phyloP scores from a whole-genome alignment of 257 asterid species.

The Datura wrightii region DNA sequence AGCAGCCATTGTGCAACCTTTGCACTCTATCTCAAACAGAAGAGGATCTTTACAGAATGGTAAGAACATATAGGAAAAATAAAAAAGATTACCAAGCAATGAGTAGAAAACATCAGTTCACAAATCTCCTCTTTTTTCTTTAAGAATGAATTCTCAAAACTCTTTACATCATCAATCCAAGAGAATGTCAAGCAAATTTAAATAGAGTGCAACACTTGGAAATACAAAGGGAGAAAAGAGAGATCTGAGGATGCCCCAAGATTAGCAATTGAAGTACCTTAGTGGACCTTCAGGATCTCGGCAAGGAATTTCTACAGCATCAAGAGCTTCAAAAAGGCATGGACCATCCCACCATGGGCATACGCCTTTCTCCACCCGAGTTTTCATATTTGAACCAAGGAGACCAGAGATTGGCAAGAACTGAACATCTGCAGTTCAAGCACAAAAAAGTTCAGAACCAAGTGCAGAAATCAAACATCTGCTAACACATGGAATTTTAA shows the following conservation, averaged over 20 bases:
- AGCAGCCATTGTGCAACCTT: background rate
- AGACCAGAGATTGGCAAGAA: conserved; percentile 97
- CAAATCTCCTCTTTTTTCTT: background rate
- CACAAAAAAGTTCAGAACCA: conserved; percentile 20
- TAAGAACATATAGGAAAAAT: background rate
- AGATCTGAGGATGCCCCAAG: background rate
- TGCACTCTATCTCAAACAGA: background rate
- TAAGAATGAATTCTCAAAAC: background rate
- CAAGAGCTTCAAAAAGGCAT: conserved; percentile 94
- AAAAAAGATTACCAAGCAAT: background rate
- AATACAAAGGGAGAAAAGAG: background rate
- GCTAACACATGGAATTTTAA: background rate
- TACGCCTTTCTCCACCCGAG: conserved; percentile 56
- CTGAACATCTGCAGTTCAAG: conserved; percentile 67
- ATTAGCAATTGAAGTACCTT: conserved; percentile 52
- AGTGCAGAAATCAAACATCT: conserved; percentile 18
- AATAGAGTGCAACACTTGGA: background rate
- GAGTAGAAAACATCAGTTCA: background rate
- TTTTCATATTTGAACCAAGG: conserved; percentile 76
- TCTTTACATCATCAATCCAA: background rate
- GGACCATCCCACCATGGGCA: conserved; percentile 94
- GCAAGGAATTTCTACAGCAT: conserved; percentile 69
- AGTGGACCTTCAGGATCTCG: conserved; percentile 96
- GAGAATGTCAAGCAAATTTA: background rate
- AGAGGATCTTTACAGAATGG: background rate